phyloP scores from a whole-genome alignment of 108 stramenopile genomes.

The Conticribra weissflogii region DNA sequence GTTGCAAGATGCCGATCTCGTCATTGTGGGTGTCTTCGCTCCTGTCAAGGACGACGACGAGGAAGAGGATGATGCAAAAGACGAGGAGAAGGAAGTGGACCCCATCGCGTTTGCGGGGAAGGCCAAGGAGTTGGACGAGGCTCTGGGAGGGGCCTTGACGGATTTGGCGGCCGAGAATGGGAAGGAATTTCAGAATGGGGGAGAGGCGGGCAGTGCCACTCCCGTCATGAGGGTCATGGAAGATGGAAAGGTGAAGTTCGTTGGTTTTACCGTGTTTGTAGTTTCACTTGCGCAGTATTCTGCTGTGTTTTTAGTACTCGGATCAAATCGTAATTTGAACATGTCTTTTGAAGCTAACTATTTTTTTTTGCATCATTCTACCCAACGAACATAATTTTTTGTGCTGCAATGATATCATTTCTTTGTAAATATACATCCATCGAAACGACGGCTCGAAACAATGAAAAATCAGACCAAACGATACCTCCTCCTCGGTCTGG shows the following conservation, averaged over 20 bases:
- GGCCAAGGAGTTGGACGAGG: slow-evolving; percentile 70
- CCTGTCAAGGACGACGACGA: slow-evolving; percentile 58
- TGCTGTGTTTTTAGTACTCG: no score
- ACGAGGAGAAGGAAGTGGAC: slow-evolving; percentile 48
- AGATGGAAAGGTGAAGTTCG: slow-evolving; percentile 42
- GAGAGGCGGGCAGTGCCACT: slow-evolving; percentile 65
- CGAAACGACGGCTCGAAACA: no score
- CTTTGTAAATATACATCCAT: no score
- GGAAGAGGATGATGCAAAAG: slow-evolving; percentile 46
- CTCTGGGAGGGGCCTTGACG: slow-evolving; percentile 65
- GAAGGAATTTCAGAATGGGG: slow-evolving; percentile 84
- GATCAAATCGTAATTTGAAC: no score
- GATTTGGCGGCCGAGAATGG: slow-evolving; percentile 70
- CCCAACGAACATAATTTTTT: no score
- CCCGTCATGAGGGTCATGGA: slow-evolving; percentile 60
- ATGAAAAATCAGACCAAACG: slow-evolving; percentile 45
- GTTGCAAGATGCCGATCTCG: slow-evolving; percentile 68
- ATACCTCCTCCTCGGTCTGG: slow-evolving; percentile 69
- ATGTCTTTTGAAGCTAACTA: no score
- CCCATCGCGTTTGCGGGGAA: slow-evolving; percentile 55
- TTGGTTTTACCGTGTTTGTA: no score
- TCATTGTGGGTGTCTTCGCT: slow-evolving; percentile 72
- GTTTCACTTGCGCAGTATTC: no score
- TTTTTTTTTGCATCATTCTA: no score
- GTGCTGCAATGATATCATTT: no score